Conservation (phyloP, 2,329 filamentous ascomycete genomes). For the Thelonectria olida region DNA sequence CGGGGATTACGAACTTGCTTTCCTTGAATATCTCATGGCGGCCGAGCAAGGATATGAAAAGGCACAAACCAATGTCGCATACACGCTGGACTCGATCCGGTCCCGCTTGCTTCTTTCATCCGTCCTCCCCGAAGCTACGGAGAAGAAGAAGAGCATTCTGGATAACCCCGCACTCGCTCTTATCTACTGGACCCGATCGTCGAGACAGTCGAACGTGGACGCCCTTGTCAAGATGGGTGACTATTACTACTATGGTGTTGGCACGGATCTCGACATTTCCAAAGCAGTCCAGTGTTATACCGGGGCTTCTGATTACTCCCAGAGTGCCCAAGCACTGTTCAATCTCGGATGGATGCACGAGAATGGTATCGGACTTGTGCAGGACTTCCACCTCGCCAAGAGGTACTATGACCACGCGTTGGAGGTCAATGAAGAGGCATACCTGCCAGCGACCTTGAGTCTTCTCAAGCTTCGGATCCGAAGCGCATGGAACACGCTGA, state of each 20-base stretch:
- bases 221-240: constrained; percentile 98
- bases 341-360: constrained; percentile 99
- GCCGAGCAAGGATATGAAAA: constrained; percentile 93
- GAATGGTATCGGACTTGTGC: constrained; percentile 89
- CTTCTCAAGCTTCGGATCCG: constrained; percentile 84
- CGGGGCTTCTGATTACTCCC: constrained; percentile 88
- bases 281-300: constrained; percentile 95
- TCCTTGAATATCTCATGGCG: constrained; percentile 85
- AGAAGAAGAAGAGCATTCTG: constrained; percentile 49
- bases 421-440: constrained; percentile 91
- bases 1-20: constrained; percentile 81
- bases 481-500: constrained; percentile 95
- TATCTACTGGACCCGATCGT: constrained; percentile 94
- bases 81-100: constrained; percentile 79
- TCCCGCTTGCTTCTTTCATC: constrained; percentile 53
- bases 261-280: constrained; percentile 74
- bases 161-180: constrained; percentile 73
- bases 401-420: constrained; percentile 93
- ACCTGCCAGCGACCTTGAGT: constrained; percentile 89
- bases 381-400: constrained; percentile 97
- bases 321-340: constrained; percentile 94
- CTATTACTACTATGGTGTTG: constrained; percentile 89
- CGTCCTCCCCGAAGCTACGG: constrained; percentile 57
- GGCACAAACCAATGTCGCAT: constrained; percentile 90
- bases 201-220: constrained; percentile 92